Conservation (phyloP, 257 asterid species). For the Petrea volubilis region DNA sequence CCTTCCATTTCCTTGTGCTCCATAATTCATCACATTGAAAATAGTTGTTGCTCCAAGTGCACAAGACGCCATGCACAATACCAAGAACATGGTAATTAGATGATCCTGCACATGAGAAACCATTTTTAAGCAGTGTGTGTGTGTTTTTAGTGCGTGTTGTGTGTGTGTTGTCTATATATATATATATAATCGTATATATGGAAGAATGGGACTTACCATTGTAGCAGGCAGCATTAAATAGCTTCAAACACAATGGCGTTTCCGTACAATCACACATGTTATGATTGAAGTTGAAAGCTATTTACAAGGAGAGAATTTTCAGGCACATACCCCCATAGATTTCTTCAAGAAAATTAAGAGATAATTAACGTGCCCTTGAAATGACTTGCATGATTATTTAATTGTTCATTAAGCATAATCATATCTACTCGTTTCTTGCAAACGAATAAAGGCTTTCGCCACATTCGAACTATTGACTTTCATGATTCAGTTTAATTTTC, state of each 20-base stretch:
- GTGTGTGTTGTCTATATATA: neutral
- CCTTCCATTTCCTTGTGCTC: conserved; percentile 55
- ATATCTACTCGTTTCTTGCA: conserved; percentile 25
- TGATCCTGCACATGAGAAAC: conserved; percentile 24
- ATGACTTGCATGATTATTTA: neutral
- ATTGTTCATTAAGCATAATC: neutral
- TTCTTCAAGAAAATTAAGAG: conserved; percentile 6
- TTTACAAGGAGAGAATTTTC: conserved; percentile 14
- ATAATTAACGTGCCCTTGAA: conserved; percentile 21
- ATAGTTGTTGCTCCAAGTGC: conserved; percentile 31
- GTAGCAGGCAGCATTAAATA: neutral
- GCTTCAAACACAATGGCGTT: neutral
- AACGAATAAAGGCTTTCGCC: neutral
- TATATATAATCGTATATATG: neutral
- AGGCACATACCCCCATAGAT: neutral
- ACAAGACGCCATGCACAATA: conserved; percentile 35
- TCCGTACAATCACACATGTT: neutral
- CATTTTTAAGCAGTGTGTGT: neutral
- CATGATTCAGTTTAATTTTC: neutral
- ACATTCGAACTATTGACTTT: neutral
- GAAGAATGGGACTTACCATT: conserved; percentile 29
- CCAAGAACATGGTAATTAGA: conserved; percentile 9
- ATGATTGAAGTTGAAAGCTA: neutral
- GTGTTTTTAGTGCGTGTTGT: neutral
- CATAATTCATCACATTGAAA: conserved; percentile 46